Evolutionary conservation across 257 asterid genomes (phyloP).

Genomic region (Marsdenia floribunda): DNA sequence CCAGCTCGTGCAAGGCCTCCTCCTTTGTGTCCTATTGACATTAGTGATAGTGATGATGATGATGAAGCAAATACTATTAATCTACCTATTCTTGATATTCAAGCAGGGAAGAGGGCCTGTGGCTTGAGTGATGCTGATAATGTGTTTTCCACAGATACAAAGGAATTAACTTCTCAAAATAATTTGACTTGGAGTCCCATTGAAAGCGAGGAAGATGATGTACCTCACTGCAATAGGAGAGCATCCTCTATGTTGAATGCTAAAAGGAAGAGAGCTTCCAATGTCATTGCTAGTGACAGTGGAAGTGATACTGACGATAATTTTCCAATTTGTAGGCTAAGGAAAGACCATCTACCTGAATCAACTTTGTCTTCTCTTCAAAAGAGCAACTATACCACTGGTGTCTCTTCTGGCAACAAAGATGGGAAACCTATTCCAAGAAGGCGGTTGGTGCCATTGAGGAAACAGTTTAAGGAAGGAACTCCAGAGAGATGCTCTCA

Average conservation of each 20-base stretch:
- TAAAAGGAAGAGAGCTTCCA: slow-evolving; percentile 36
- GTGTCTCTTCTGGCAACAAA: slow-evolving; percentile 21
- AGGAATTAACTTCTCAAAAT: slow-evolving; percentile 16
- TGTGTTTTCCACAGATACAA: slow-evolving; percentile 12
- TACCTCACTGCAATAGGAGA: slow-evolving; percentile 9
- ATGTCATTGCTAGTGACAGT: slow-evolving; percentile 40
- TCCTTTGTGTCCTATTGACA: slow-evolving; percentile 25
- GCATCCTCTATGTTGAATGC: slow-evolving; percentile 15
- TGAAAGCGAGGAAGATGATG: slow-evolving; percentile 28
- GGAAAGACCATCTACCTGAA: slow-evolving; percentile 9
- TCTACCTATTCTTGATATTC: slow-evolving; percentile 8
- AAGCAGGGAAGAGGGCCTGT: slow-evolving; percentile 7
- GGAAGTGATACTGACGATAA: slow-evolving; percentile 43
- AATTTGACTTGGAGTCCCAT: slow-evolving; percentile 2
- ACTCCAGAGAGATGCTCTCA: slow-evolving; percentile 3
- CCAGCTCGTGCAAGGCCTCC: slow-evolving; percentile 28
- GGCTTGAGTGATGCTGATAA: slow-evolving; percentile 21
- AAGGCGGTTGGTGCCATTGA: slow-evolving; percentile 31
- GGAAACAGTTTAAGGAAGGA: slow-evolving; percentile 19
- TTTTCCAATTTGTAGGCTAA: slow-evolving; percentile 33
- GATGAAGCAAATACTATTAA: slow-evolving; percentile 25
- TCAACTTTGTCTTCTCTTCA: slow-evolving; percentile 6
- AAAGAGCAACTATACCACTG: slow-evolving; percentile 7
- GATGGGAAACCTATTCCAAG: slow-evolving; percentile 20
- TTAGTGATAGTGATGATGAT: slow-evolving; percentile 45